Base-by-base conservation (phyloP, 768 basidiomycete genomes). In the Coprinellus aureogranulatus region DNA sequence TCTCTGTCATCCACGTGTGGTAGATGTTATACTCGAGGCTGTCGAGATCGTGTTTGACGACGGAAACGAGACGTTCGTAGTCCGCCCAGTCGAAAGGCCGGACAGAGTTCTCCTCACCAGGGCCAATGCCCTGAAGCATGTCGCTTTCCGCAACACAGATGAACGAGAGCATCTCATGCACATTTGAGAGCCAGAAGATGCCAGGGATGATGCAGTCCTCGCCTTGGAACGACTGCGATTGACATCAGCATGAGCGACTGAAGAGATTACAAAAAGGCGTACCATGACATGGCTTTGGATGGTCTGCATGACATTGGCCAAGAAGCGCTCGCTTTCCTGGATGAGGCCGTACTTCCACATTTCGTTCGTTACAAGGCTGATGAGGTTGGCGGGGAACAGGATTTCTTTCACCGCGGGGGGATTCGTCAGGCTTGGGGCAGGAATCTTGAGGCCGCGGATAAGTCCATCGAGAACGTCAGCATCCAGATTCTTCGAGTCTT, bases 311-410 rank as follows among this genome's bases (percentile, higher is more conserved):
- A 98, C 92, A 69, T 96, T 98, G 34, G 97, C 97, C 57, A 99
- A 78, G 84, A 99, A 98, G 48, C 95, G 82, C 72, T 98, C 97
- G 75, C 94, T 96, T 73, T 99, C 97, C 16, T 87, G 81, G 63
- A 98, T 98, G 62, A 99, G 84, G 49, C 95, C 94, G 66, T 96
- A 94, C 74, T 97, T 98, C 97, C 97, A 98, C 97, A 99, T 99
- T 74, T 98, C 97, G 72, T 99, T 99, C n/a, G 94, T 96, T 62
- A 97, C 88, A 47, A 98, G 77, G 68, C 91, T 93, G 73, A 99
- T 98, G 59, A 99, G 84, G 71, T 98, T 98, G 25, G 97, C 95
- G 11, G 97, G 97, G 87, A 99, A 99, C 41, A 99, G 81, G 54
- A 99, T 94, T 71, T 99, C 97, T 74, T 98, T 98, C 60, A 93